A percentile compares a stretch with the other conserved stretches of the same genome.
Evolutionary conservation across 371 early-diverging fungal species (phyloP).

Genomic region (Rhizopus sp.): DNA sequence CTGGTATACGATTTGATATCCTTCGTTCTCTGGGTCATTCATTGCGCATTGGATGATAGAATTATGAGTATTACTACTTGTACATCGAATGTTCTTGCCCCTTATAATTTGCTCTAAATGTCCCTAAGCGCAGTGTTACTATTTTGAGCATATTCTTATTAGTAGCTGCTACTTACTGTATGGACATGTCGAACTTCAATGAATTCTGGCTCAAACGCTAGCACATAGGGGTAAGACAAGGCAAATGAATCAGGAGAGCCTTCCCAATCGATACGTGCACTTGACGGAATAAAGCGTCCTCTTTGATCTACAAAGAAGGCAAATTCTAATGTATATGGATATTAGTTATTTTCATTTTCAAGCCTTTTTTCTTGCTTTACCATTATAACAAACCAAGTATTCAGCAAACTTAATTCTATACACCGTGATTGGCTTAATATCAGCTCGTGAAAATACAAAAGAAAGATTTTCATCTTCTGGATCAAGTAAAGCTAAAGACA

Average conservation of each 20-base stretch:
- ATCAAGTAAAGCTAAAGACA: constrained; percentile 36
- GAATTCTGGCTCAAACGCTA: constrained; percentile 87
- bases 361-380: constrained; percentile 22
- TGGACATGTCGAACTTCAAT: constrained; percentile 87
- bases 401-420: constrained; percentile 23
- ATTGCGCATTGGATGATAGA: constrained; percentile 40
- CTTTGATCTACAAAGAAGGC: constrained; percentile 87
- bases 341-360: background rate
- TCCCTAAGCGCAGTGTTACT: constrained; percentile 21
- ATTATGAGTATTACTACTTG: constrained; percentile 24
- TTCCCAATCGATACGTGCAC: constrained; percentile 48
- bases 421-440: constrained; percentile 21
- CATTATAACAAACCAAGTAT: constrained; percentile 28
- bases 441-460: constrained; percentile 20
- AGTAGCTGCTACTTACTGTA: constrained; percentile 49
- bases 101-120: constrained; percentile 40
- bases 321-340: constrained; percentile 78
- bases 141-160: background rate
- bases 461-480: constrained; percentile 39
- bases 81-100: constrained; percentile 44
- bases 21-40: constrained; percentile 46
- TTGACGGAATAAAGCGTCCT: constrained; percentile 35
- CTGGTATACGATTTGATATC: constrained; percentile 42
- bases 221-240: constrained; percentile 75
- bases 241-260: constrained; percentile 63